Evolutionary conservation across 805 yeast species (phyloP).

Genomic region (Candida saitoana): DNA sequence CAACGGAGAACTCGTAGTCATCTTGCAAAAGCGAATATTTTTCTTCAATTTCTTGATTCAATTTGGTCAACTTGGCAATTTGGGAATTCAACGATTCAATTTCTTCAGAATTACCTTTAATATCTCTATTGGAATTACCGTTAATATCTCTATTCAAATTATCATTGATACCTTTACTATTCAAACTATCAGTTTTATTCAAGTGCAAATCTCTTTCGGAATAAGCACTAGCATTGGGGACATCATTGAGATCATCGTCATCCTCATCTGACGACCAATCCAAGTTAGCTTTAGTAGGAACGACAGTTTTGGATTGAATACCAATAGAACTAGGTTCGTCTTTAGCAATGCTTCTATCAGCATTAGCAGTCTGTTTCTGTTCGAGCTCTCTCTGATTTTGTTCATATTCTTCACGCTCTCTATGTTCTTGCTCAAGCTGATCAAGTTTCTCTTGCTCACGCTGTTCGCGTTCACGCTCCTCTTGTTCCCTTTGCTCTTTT

Average conservation of each 20-base stretch:
- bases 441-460: neutral
- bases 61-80: conserved; percentile 18
- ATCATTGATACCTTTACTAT: neutral
- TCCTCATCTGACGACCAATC: conserved; percentile 90
- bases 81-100: conserved; percentile 12
- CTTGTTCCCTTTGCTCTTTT: neutral
- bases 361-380: neutral
- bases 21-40: conserved; percentile 18
- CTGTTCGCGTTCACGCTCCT: neutral
- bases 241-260: conserved; percentile 33
- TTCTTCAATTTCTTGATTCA: conserved; percentile 12
- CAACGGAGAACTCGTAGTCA: conserved; percentile 17
- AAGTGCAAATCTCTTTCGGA: neutral
- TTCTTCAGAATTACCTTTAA: neutral
- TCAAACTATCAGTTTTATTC: neutral
- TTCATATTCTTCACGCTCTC: neutral
- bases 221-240: neutral
- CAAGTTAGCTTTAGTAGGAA: conserved; percentile 81
- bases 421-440: neutral
- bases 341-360: neutral
- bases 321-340: conserved; percentile 26
- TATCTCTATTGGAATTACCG: neutral
- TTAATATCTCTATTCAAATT: neutral
- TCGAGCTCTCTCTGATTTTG: neutral
- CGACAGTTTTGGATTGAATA: conserved; percentile 61